Evolutionary conservation across 2,329 filamentous ascomycete genomes (phyloP), one percentile per base, ranked within the genome.

Genomic region (Neopestalotiopsis sp.): DNA sequence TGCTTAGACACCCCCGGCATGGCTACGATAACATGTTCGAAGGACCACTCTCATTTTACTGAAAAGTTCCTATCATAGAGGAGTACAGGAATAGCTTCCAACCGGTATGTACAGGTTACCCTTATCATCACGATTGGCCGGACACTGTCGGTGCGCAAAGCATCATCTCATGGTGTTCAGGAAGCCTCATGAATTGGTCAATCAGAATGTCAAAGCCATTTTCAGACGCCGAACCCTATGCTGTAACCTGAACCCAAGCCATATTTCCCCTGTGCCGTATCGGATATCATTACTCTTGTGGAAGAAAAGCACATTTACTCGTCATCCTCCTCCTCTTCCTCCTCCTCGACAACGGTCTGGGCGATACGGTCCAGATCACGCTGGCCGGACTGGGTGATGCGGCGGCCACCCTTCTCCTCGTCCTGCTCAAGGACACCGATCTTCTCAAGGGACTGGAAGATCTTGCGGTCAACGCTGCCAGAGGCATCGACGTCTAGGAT

Each of bases 321-420:
- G 75, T 91, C 89, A 79, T 89, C 88, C 78, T 90, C 88, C 59
- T 62, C 87, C 67, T 90, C 90, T 81, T 92, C 90, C 71, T 92
- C 90, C 72, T 88, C 90, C 87, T 92, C 90, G 77, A 90, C 88
- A 69, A 90, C 93, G 81, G 92, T 94, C 88, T 93, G 91, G 81
- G 93, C 93, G 79, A 95, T 95, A 85, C 90, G 95, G 89, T 98
- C 96, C 90, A 99, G 90, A 92, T 99, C 96, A 89, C 96, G 94
- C 91, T 98, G 95, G 82, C 96, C 96, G 81, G 91, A 91, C 90
- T 98, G 94, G 80, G 96, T 98, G 87, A 99, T 98, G 85, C 96
- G 92, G 82, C 96, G 94, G 81, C 96, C 96, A 86, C 96, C 96
- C 91, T 97, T 97, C 77, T 98, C 95, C 90, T 98, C 95, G 80